phyloP scores from a whole-genome alignment of 2,329 filamentous ascomycete genomes.

The Cyphellophora attinorum region DNA sequence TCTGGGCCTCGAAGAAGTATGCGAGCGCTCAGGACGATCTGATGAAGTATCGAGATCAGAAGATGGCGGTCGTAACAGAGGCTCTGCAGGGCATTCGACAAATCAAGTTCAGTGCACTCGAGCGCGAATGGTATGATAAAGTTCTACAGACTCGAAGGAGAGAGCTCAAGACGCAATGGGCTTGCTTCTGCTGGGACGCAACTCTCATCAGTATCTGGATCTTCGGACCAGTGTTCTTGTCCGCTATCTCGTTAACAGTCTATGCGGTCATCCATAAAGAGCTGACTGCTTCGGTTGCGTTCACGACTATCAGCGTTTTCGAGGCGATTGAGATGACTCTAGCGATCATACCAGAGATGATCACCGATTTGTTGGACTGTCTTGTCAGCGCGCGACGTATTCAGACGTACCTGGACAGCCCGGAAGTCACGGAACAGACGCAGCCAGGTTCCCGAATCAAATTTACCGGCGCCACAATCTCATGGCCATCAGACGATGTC shows the following conservation, averaged over 20 bases:
- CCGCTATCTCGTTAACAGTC: constrained; percentile 59
- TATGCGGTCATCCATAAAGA: constrained; percentile 57
- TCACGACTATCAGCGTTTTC: constrained; percentile 68
- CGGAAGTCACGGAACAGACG: constrained; percentile 51
- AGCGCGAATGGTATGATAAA: constrained; percentile 63
- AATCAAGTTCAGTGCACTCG: constrained; percentile 74
- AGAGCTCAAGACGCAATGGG: constrained; percentile 59
- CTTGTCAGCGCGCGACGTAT: constrained; percentile 65
- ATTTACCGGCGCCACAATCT: constrained; percentile 59
- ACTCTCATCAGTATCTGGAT: constrained; percentile 61
- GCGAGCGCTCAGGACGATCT: constrained; percentile 55
- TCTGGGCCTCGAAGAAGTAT: constrained; percentile 56
- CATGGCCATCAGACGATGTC: constrained; percentile 60
- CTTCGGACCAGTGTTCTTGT: constrained; percentile 61
- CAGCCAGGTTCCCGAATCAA: constrained; percentile 49
- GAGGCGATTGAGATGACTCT: constrained; percentile 63
- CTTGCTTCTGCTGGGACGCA: constrained; percentile 55
- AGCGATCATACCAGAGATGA: constrained; percentile 62
- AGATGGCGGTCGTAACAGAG: constrained; percentile 67
- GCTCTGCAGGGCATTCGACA: constrained; percentile 70
- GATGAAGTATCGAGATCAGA: constrained; percentile 68
- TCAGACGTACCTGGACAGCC: constrained; percentile 58
- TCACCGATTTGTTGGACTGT: constrained; percentile 61
- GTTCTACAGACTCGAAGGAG: constrained; percentile 55
- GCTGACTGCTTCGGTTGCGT: constrained; percentile 64